phyloP scores from a whole-genome alignment of 176 grass and related monocot species.

The Lolium rigidum region DNA sequence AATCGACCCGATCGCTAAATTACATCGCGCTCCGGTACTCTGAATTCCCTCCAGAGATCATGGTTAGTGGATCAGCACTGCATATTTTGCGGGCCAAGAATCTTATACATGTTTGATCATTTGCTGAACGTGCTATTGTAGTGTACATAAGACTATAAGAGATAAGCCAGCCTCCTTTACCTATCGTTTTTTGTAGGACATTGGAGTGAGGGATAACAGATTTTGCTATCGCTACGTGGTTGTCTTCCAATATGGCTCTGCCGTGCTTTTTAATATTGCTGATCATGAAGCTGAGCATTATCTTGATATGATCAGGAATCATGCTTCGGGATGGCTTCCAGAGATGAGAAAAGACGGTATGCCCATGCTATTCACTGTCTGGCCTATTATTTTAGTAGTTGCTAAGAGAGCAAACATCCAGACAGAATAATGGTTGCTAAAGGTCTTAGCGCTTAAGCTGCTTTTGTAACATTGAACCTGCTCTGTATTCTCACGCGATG shows the following conservation, averaged over 20 bases:
- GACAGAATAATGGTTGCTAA: not conserved
- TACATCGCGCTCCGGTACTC: conserved; percentile 82
- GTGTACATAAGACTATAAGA: not conserved
- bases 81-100: not conserved
- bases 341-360: conserved; percentile 95
- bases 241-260: conserved; percentile 94
- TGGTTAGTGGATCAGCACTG: conserved; percentile 45
- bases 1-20: conserved; percentile 70
- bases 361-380: not conserved
- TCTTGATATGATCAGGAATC: conserved; percentile 87
- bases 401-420: not conserved
- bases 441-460: not conserved
- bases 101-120: not conserved
- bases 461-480: not conserved
- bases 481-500: conserved; percentile 3
- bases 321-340: conserved; percentile 86
- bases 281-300: conserved; percentile 91
- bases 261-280: conserved; percentile 88
- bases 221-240: conserved; percentile 79
- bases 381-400: conserved; percentile 4
- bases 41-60: conserved; percentile 76
- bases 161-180: not conserved
- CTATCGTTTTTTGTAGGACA: conserved; percentile 52
- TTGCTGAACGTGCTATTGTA: not conserved
- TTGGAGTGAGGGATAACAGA: conserved; percentile 70